Evolutionary conservation across 75 land plant genomes (phyloP), one percentile per base, ranked within the genome.

Genomic region (Adiantum capillusveneris): DNA sequence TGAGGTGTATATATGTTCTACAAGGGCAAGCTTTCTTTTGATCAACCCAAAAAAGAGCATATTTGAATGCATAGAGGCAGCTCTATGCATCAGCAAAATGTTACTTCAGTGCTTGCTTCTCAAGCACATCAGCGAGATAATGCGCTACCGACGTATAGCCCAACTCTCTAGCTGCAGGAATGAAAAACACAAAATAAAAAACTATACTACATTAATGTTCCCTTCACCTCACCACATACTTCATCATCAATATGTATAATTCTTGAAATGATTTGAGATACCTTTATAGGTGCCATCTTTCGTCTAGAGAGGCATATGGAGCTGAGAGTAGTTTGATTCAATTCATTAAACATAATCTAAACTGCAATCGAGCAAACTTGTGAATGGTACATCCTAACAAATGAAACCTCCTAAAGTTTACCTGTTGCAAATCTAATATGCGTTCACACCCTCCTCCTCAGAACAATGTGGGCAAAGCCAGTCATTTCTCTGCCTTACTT

Each of bases 371-470:
- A 18, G 50, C n/a, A 46, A 2, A n/a, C 14, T 46, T 21, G 22
- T 46, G 6, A n/a, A n/a, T n/a, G n/a, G n/a, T n/a, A n/a, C n/a
- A n/a, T 46, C 3, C 22, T n/a, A 46, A 46, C 17, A 6, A 18
- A 46, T 21, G 2, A 14, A 5, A 18, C 5, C 14, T 2, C 2
- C n/a, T 11, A 36, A 9, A 66, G 22, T 17, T 36, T 65, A 80
- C 82, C 82, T 80, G 65, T 80, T 80, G 50, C 82, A 80, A 25
- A 80, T 80, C 82, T 79, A 80, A 36, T 70, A 67, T 2, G 75
- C 67, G 11, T 67, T 71, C 1, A 31, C 49, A 25, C 82, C 82
- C 67, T 80, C 65, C 24, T 66, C 71, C 48, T 75, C 82, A 20
- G 63, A 63, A 54, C 82, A 80, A 52, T 80, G 82, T 29, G 82